Evolutionary conservation across 202 grass and related monocot genomes (phyloP).

Genomic region (Panicum hallii): DNA sequence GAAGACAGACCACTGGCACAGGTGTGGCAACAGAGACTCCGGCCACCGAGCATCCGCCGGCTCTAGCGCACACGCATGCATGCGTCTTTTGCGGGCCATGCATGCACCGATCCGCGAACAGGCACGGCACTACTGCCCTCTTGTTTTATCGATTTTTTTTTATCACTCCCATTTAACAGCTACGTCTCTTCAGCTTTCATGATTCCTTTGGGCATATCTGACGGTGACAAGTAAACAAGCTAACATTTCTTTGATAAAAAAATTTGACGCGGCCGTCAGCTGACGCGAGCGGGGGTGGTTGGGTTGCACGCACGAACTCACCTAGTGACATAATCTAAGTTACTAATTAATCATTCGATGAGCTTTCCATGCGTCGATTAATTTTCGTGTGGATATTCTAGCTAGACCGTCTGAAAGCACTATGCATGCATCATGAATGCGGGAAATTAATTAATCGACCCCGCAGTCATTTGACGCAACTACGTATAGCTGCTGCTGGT

Average conservation of each 20-base stretch:
- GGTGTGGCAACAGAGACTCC: not conserved
- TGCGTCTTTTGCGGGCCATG: conserved; percentile 35
- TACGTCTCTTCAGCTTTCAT: not conserved
- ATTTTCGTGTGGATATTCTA: not conserved
- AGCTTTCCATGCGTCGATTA: not conserved
- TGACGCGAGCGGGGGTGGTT: not conserved
- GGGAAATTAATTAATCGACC: not conserved
- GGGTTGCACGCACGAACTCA: not conserved
- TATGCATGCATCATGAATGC: not conserved
- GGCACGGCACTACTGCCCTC: not conserved
- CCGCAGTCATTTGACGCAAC: not conserved
- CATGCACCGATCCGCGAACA: conserved; percentile 45
- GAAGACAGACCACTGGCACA: not conserved
- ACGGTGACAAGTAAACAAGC: conserved; percentile 26
- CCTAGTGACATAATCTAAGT: not conserved
- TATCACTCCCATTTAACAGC: not conserved
- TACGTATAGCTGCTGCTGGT: not conserved
- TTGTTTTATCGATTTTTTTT: conserved; percentile 19
- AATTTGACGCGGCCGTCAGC: not conserved
- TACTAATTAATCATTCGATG: not conserved
- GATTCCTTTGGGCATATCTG: conserved; percentile 27
- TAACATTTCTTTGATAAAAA: not conserved
- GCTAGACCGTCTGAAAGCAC: not conserved
- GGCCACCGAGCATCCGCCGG: conserved; percentile 23
- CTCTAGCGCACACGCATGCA: conserved; percentile 38